A percentile compares a stretch with the other conserved stretches of the same genome.
These are phyloP conservation scores for Aspergillus intermedius DNA, from an alignment of 2,329 filamentous ascomycete genomes.

Conservation along the genomic window DNA sequence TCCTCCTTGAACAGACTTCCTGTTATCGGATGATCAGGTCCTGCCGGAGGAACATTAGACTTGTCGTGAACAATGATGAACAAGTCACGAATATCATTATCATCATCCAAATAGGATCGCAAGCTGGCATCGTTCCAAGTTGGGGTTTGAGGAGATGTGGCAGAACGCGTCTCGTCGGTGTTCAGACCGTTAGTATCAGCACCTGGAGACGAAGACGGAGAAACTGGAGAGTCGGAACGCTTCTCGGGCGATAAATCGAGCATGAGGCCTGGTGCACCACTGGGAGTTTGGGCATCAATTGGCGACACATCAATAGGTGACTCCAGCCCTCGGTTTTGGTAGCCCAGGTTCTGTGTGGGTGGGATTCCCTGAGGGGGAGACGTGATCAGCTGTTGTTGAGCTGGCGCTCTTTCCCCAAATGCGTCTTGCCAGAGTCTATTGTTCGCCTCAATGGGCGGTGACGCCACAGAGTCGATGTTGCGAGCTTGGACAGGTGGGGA, in stretches of 20 bases:
- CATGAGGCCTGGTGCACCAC: constrained; percentile 58
- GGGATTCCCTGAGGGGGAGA: constrained; percentile 20
- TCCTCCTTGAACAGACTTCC: constrained; percentile 77
- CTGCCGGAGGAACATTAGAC: constrained; percentile 69
- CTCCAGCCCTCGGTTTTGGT: constrained; percentile 53
- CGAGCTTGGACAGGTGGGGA: constrained; percentile 14
- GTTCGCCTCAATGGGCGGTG: constrained; percentile 20
- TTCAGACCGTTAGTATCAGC: constrained; percentile 23
- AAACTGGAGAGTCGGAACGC: constrained; percentile 52
- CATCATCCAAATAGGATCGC: constrained; percentile 83
- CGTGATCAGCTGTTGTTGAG: constrained; percentile 14
- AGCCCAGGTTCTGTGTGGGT: constrained; percentile 15
- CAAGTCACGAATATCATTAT: constrained; percentile 81
- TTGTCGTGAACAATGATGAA: constrained; percentile 90
- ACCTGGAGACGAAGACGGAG: constrained; percentile 53
- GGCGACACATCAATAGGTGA: constrained; percentile 64
- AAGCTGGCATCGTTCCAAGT: constrained; percentile 84
- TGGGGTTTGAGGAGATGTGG: constrained; percentile 49
- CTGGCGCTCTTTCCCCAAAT: constrained; percentile 14
- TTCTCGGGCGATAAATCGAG: constrained; percentile 67
- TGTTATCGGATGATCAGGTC: constrained; percentile 78
- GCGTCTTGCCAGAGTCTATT: constrained; percentile 14
- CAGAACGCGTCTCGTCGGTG: constrained; percentile 38
- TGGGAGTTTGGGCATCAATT: constrained; percentile 34
- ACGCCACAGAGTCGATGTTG: constrained; percentile 11